These are phyloP conservation scores for Euphorbia celastroides DNA, from an alignment of 441 rosid genomes.

Conservation along the genomic window DNA sequence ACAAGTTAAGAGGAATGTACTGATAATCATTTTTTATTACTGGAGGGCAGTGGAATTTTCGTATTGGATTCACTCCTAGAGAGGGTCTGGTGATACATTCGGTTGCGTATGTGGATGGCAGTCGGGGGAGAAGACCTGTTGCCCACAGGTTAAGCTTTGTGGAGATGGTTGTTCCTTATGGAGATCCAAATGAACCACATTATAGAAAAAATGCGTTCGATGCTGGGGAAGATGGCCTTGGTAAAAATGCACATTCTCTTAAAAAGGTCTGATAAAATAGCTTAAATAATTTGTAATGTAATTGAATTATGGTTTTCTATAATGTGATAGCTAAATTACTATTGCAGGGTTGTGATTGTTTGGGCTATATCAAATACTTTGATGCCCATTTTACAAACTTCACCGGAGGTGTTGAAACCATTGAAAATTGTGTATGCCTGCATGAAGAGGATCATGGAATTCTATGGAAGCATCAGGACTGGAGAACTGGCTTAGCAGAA, in stretches of 20 bases:
- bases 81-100: slow-evolving; percentile 89
- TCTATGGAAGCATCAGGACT: slow-evolving; percentile 92
- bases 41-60: slow-evolving; percentile 81
- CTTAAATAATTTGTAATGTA: slow-evolving; percentile 6
- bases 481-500: slow-evolving; percentile 95
- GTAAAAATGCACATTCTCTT: slow-evolving; percentile 89
- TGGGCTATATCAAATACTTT: slow-evolving; percentile 80
- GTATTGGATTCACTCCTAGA: slow-evolving; percentile 80
- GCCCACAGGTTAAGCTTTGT: slow-evolving; percentile 88
- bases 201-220: slow-evolving; percentile 88
- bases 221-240: slow-evolving; percentile 96
- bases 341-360: slow-evolving; percentile 82
- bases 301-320: neutral
- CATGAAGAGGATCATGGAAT: slow-evolving; percentile 94
- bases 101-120: slow-evolving; percentile 86
- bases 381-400: slow-evolving; percentile 87
- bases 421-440: slow-evolving; percentile 85
- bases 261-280: slow-evolving; percentile 49
- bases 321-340: slow-evolving; percentile 3
- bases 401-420: slow-evolving; percentile 89
- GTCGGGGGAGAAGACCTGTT: slow-evolving; percentile 78
- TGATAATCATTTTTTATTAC: slow-evolving; percentile 16
- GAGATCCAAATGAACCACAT: slow-evolving; percentile 93
- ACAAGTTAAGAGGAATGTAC: neutral
- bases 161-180: slow-evolving; percentile 94